Conservation (phyloP, 352 stramenopile genomes). For the Globisporangium camurandrum region DNA sequence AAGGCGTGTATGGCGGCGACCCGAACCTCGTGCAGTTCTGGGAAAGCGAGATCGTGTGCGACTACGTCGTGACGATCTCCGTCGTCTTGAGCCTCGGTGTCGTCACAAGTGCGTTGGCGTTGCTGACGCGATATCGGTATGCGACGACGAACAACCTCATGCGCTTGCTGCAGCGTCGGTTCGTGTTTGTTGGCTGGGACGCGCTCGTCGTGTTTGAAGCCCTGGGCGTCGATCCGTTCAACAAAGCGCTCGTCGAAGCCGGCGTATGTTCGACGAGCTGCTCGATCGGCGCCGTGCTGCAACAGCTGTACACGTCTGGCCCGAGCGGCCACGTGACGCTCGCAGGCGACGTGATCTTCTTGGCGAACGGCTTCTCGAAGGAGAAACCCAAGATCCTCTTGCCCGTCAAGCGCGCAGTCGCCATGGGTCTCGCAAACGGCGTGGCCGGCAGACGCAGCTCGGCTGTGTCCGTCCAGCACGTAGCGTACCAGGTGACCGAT, state of each 20-base stretch:
- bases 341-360: conserved; percentile 22
- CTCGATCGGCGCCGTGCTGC: conserved; percentile 26
- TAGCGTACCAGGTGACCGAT: not conserved
- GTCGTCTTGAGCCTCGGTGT: conserved; percentile 20
- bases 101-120: conserved; percentile 16
- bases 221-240: conserved; percentile 34
- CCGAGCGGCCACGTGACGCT: conserved; percentile 36
- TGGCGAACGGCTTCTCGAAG: not conserved
- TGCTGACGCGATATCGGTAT: conserved; percentile 29
- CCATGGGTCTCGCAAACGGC: not conserved
- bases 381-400: not conserved
- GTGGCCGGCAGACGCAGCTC: too few relatives aligned
- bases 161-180: conserved; percentile 32
- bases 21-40: conserved; percentile 32
- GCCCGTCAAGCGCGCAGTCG: not conserved
- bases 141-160: conserved; percentile 35
- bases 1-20: conserved; percentile 25
- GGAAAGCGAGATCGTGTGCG: conserved; percentile 44
- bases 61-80: conserved; percentile 25
- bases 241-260: conserved; percentile 15
- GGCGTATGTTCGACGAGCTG: conserved; percentile 20
- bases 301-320: conserved; percentile 40
- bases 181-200: conserved; percentile 46
- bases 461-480: not conserved
- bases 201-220: conserved; percentile 18